Evolutionary conservation across 2,329 filamentous ascomycete genomes (phyloP), one percentile per base, ranked within the genome.

Genomic region (Venturia pyrina): DNA sequence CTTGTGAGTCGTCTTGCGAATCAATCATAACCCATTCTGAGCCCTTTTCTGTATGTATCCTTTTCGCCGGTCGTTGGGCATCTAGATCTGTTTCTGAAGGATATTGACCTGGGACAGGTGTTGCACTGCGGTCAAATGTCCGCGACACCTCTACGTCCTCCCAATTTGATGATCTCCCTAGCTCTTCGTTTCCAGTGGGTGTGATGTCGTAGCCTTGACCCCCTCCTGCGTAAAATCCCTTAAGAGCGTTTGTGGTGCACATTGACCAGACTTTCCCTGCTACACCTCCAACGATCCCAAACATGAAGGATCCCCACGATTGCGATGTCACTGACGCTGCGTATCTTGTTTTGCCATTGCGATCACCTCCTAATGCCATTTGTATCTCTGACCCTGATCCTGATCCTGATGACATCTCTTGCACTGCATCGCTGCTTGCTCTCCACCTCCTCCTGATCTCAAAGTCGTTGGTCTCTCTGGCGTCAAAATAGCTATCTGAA

Each of bases 241-340:
- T 83, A 72, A 97, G 96, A 0, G 89, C 85, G 32, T 74, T 79
- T 4, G 79, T 85, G 0, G 80, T 78, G 78, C 93, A 96, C 71
- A 96, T 95, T 70, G 92, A 85, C 84, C 91, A 92, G 0, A 96
- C 86, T 72, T 88, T 93, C 21, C 90, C 89, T 1, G 89, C 85
- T 3, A 89, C 85, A 37, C 82, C 85, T 1, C 86, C 86, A 8
- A 90, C 81, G 0, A 89, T 81, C 50, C 78, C 83, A 41, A 90
- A 78, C 5, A 89, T 83, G 62, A 84, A 76, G 21, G 79, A 78
- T 40, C 83, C 82, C 87, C 86, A 89, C 46, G 81, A 78, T 17
- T 75, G 60, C 11, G 32, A 34, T 8, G 65, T 56, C 4, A 13
- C 37, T 66, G 63, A 34, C 34, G 34, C 40, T 21, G n/a, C 32